Base-by-base conservation (phyloP, 2,329 filamentous ascomycete species). In the Rachicladosporium sp. region DNA sequence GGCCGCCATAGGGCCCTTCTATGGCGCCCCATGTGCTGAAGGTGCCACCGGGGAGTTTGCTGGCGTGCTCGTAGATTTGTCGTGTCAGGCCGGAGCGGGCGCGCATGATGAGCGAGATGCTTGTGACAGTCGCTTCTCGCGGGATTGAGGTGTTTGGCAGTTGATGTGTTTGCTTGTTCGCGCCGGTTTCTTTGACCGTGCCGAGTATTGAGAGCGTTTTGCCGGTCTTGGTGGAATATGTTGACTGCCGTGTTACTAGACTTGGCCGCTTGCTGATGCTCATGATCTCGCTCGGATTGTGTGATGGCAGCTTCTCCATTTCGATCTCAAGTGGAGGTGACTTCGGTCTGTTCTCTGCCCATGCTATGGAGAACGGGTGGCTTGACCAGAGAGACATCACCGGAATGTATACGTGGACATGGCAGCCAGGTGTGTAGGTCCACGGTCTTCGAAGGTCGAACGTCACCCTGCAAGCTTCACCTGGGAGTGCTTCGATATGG, bases 1-100 rank as follows among this genome's bases (percentile, higher is more conserved):
- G 69, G 30, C 78, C 80, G 36, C 82, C 71, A 53, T 89, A 89
- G 0, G 83, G 83, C 0, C 83, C 83, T 60, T 89, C 83, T 32
- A 82, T 74, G 35, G 77, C 71, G 47, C 80, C 82, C 29, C 63
- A 74, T 5, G 80, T 80, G 13, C 68, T 64, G 52, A 84, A 70
- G 31, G 68, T 69, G 41, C 79, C 75, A 43, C 71, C 75, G 2
- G 76, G 71, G 15, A 68, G 63, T n/a, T 70, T 68, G 35, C 73
- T 66, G 4, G 81, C 82, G 51, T 74, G 76, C 52, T 80, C 70
- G 66, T 78, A 84, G 31, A 89, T 68, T 10, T 69, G 69, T 46
- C 74, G 68, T 2, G 83, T 88, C 63, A 86, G 78, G 35, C 83
- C 83, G 2, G 80, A 83, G 36, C 82, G 72, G 31, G 76, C 79